A percentile compares a stretch with the other conserved stretches of the same genome.
phyloP scores from a whole-genome alignment of 2,329 filamentous ascomycete genomes.

The Ascochyta pisi region DNA sequence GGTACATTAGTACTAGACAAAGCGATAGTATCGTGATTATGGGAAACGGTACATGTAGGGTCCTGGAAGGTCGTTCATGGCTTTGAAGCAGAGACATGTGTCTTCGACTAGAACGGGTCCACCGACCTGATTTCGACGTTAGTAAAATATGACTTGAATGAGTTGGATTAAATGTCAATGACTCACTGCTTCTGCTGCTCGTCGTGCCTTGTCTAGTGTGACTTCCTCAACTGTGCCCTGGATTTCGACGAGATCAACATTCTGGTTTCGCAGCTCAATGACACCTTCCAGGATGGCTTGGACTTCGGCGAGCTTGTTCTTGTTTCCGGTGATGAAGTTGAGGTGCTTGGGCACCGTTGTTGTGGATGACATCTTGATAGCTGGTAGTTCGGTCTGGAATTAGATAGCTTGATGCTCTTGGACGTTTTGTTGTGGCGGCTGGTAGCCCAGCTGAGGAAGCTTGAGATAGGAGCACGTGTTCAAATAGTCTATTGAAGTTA shows the following conservation, averaged over 20 bases:
- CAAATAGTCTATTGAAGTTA: background rate
- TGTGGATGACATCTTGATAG: conserved; percentile 22
- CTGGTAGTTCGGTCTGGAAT: background rate
- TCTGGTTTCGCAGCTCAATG: conserved; percentile 75
- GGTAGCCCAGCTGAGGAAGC: conserved; percentile 5
- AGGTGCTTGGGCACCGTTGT: conserved; percentile 58
- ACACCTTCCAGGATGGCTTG: conserved; percentile 77
- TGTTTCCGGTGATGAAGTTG: conserved; percentile 97
- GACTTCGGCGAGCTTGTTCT: conserved; percentile 91
- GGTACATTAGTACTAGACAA: conserved; percentile 4
- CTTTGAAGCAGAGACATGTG: conserved; percentile 91
- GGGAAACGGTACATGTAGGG: conserved; percentile 78
- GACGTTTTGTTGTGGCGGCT: conserved; percentile 4
- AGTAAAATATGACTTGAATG: conserved; percentile 9
- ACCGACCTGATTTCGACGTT: conserved; percentile 63
- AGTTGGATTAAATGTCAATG: background rate
- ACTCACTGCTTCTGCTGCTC: conserved; percentile 78
- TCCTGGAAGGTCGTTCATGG: conserved; percentile 87
- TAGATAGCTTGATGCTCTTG: conserved; percentile 1
- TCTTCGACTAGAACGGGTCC: conserved; percentile 95
- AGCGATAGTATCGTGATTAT: background rate
- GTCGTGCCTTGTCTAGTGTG: conserved; percentile 82
- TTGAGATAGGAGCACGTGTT: conserved; percentile 4
- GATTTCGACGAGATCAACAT: conserved; percentile 84
- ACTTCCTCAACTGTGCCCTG: conserved; percentile 94